phyloP scores from a whole-genome alignment of 495 filamentous ascomycete species.

The Pyrenula aspistea region DNA sequence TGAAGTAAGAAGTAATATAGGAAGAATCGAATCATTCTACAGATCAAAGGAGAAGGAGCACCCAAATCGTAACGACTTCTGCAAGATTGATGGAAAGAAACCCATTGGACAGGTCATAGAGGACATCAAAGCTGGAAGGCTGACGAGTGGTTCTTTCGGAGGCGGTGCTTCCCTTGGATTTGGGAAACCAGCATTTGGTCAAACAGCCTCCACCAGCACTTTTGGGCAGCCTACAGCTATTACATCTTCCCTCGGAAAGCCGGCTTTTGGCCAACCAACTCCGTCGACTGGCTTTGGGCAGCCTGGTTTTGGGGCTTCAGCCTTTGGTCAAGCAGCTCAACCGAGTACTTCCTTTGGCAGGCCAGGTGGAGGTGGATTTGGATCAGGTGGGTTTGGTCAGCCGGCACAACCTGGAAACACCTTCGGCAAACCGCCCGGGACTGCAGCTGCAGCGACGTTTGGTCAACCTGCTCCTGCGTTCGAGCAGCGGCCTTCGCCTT shows the following conservation, averaged over 20 bases:
- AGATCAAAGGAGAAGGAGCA: conserved; percentile 56
- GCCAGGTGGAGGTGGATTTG: not conserved
- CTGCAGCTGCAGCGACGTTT: not conserved
- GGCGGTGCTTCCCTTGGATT: conserved; percentile 12
- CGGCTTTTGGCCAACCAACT: conserved; percentile 25
- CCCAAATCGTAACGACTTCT: conserved; percentile 68
- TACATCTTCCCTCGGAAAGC: conserved; percentile 19
- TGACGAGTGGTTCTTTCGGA: conserved; percentile 14
- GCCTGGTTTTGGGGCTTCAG: conserved; percentile 17
- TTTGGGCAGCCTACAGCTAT: conserved; percentile 15
- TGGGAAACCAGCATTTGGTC: conserved; percentile 11
- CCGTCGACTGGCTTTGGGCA: conserved; percentile 16
- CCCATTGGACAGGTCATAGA: conserved; percentile 8
- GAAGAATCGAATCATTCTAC: conserved; percentile 63
- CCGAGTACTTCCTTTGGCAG: conserved; percentile 1
- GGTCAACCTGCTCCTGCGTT: not conserved
- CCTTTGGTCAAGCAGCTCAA: conserved; percentile 13
- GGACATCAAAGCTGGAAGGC: not conserved
- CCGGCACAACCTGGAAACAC: not conserved
- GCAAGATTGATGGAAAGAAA: conserved; percentile 29
- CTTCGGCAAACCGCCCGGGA: not conserved
- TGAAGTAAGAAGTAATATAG: conserved; percentile 47
- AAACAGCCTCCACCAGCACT: conserved; percentile 3
- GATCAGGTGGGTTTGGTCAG: not conserved
- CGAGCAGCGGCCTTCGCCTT: conserved; percentile 9